Evolutionary conservation across 1,139 yeast species (phyloP).

Genomic region (Yamadazyma mexicana): DNA sequence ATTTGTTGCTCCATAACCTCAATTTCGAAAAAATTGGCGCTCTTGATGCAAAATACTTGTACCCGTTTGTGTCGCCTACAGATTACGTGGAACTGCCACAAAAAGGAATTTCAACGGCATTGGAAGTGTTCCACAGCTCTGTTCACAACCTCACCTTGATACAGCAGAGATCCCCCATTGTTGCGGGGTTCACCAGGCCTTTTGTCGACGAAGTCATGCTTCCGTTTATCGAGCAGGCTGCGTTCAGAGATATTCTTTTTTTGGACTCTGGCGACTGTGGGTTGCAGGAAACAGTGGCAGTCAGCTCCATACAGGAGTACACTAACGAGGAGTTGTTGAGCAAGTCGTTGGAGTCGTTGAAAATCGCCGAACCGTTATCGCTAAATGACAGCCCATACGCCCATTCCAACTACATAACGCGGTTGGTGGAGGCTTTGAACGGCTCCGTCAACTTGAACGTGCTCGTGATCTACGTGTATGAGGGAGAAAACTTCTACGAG

Average conservation of each 20-base stretch:
- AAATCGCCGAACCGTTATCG: slow-evolving; percentile 15
- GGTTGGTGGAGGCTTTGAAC: slow-evolving; percentile 13
- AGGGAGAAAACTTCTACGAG: slow-evolving; percentile 84
- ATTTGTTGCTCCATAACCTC: slow-evolving; percentile 66
- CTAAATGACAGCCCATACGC: slow-evolving; percentile 11
- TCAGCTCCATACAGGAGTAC: slow-evolving; percentile 30
- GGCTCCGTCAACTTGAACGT: slow-evolving; percentile 19
- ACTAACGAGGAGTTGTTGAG: slow-evolving; percentile 35
- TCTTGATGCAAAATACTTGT: slow-evolving; percentile 60
- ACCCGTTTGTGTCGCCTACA: slow-evolving; percentile 83
- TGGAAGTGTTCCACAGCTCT: slow-evolving; percentile 56
- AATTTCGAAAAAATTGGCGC: slow-evolving; percentile 51
- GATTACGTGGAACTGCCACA: slow-evolving; percentile 35
- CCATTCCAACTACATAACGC: slow-evolving; percentile 19
- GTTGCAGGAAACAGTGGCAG: slow-evolving; percentile 25
- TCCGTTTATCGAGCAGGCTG: slow-evolving; percentile 43
- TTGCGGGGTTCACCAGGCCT: slow-evolving; percentile 57
- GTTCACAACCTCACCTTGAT: slow-evolving; percentile 50
- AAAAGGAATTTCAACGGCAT: slow-evolving; percentile 53
- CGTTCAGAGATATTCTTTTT: slow-evolving; percentile 51
- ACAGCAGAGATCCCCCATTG: slow-evolving; percentile 83
- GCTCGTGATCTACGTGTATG: slow-evolving; percentile 64
- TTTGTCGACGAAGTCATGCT: slow-evolving; percentile 52
- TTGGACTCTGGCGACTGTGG: slow-evolving; percentile 78
- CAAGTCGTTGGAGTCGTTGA: slow-evolving; percentile 32